phyloP scores from a whole-genome alignment of 805 yeast genomes.

The Candida railenensis region DNA sequence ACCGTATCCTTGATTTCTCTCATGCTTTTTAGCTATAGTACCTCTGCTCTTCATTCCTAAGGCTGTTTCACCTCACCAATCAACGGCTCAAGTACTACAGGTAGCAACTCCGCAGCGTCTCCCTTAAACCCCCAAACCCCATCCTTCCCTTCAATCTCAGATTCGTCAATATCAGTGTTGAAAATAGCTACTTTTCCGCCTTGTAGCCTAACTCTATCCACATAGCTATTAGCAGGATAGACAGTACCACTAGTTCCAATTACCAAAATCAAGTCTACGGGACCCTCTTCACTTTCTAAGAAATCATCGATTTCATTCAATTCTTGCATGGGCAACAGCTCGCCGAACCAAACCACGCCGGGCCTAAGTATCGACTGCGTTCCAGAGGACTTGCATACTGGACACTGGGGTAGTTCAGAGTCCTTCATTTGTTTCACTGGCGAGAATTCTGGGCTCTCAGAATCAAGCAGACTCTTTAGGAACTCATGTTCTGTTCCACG shows the following conservation, averaged over 20 bases:
- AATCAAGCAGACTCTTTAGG: background rate
- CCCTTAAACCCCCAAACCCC: constrained; percentile 73
- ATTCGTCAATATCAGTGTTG: constrained; percentile 63
- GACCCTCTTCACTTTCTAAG: constrained; percentile 42
- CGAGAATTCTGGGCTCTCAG: constrained; percentile 38
- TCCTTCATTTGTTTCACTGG: constrained; percentile 50
- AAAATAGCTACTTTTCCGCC: constrained; percentile 87
- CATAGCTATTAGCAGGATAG: constrained; percentile 93
- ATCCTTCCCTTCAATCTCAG: constrained; percentile 27
- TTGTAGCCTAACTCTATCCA: constrained; percentile 65
- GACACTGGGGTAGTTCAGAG: constrained; percentile 70
- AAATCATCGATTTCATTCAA: constrained; percentile 73
- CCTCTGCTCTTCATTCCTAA: no score
- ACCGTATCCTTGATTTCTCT: background rate
- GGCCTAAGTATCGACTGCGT: constrained; percentile 67
- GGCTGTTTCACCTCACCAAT: constrained; percentile 17
- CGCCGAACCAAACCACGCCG: constrained; percentile 96
- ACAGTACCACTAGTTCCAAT: constrained; percentile 84
- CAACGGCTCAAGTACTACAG: constrained; percentile 60
- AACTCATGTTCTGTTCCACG: constrained; percentile 38
- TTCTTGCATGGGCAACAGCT: constrained; percentile 63
- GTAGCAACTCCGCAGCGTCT: constrained; percentile 73
- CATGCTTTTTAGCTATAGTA: no score
- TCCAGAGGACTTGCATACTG: constrained; percentile 49
- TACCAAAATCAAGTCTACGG: constrained; percentile 73